A percentile compares a stretch with the other conserved stretches of the same genome.
Evolutionary conservation across 495 filamentous ascomycete species (phyloP).

Genomic region (Clohesyomyces aquaticus): DNA sequence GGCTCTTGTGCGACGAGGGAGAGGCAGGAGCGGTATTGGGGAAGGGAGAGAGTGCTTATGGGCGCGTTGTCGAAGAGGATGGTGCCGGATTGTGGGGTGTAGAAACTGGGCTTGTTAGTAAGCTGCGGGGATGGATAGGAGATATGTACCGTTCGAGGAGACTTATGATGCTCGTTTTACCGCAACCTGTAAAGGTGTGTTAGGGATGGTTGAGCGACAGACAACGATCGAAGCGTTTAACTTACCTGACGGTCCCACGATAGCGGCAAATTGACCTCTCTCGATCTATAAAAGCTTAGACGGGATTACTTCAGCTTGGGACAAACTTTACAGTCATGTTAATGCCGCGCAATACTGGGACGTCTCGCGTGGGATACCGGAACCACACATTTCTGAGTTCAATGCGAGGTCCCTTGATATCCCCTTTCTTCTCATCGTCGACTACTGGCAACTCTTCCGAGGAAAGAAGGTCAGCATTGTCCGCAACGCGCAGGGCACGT

Average conservation of each 20-base stretch:
- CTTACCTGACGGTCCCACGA: slow-evolving; percentile 37
- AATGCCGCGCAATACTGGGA: slow-evolving; percentile 27
- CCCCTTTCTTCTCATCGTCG: no score
- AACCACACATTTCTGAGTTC: slow-evolving; percentile 38
- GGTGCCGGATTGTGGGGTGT: slow-evolving; percentile 27
- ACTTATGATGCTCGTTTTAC: slow-evolving; percentile 37
- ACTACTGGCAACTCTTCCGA: no score
- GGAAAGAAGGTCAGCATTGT: neutral
- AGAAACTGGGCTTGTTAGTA: no score
- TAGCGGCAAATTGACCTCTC: slow-evolving; percentile 36
- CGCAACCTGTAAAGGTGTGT: no score
- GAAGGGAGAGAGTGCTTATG: slow-evolving; percentile 74
- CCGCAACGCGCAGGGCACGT: slow-evolving; percentile 27
- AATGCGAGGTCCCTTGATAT: slow-evolving; percentile 24
- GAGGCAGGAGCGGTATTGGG: slow-evolving; percentile 72
- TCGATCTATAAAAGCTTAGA: no score
- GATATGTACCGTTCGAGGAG: slow-evolving; percentile 40
- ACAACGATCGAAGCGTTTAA: no score
- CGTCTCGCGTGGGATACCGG: slow-evolving; percentile 30
- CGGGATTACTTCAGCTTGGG: no score
- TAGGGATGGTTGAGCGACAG: no score
- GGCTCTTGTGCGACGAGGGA: slow-evolving; percentile 85
- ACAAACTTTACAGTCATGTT: slow-evolving; percentile 62
- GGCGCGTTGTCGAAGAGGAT: slow-evolving; percentile 46
- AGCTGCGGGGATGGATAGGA: no score